phyloP scores from a whole-genome alignment of 2,329 filamentous ascomycete species.

The Didymella pomorum region DNA sequence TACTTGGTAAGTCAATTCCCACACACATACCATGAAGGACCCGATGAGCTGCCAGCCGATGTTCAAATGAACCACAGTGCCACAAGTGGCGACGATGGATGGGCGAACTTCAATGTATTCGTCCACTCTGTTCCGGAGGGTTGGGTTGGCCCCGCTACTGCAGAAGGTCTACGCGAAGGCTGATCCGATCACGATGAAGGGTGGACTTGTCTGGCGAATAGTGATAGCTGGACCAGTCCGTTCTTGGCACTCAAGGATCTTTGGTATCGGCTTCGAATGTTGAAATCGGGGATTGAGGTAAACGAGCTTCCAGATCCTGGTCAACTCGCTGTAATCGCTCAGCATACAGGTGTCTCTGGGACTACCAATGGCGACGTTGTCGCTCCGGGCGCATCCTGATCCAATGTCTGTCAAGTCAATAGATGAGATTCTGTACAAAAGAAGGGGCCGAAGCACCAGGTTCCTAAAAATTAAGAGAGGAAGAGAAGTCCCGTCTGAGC shows the following conservation, averaged over 20 bases:
- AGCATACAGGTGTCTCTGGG: neutral
- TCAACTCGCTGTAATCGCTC: neutral
- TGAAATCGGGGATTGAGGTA: neutral
- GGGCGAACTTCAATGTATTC: neutral
- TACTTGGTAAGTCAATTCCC: neutral
- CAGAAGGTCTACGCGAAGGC: neutral
- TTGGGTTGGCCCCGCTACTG: neutral
- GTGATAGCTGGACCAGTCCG: neutral
- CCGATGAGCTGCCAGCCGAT: neutral
- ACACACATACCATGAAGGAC: neutral
- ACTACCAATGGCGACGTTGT: too few species aligned
- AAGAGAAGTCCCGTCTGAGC: too few species aligned
- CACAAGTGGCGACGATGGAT: neutral
- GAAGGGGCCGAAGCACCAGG: too few species aligned
- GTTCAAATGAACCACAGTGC: neutral
- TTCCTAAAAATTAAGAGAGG: too few species aligned
- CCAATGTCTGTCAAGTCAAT: too few species aligned
- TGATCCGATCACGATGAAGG: neutral
- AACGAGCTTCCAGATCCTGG: neutral
- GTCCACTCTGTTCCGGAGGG: neutral
- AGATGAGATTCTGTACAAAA: too few species aligned
- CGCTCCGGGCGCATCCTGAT: too few species aligned
- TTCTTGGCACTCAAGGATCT: neutral
- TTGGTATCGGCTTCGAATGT: neutral
- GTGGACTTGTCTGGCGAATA: neutral